Conservation (phyloP, 352 stramenopile genomes). For the Nothophytophthora sp. region DNA sequence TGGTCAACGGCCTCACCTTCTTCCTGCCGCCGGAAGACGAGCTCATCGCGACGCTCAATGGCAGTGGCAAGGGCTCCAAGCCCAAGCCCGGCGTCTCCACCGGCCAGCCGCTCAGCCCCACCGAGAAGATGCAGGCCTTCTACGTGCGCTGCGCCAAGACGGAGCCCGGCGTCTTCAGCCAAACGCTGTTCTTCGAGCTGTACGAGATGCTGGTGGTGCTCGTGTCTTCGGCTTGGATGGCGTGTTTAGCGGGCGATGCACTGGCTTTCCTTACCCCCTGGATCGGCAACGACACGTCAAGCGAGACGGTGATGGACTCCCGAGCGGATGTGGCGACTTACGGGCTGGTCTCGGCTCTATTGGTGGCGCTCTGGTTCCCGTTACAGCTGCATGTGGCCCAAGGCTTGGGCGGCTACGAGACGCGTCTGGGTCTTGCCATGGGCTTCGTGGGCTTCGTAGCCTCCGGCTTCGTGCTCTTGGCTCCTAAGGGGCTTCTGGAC, state of each 20-base stretch:
- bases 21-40: constrained; percentile 76
- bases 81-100: constrained; percentile 1
- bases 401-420: constrained; percentile 56
- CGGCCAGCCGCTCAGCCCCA: constrained; percentile 40
- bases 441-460: constrained; percentile 58
- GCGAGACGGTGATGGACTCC: constrained; percentile 5
- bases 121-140: constrained; percentile 73
- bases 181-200: constrained; percentile 83
- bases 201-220: constrained; percentile 84
- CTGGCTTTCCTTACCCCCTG: constrained; percentile 37
- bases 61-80: constrained; percentile 29
- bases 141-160: constrained; percentile 75
- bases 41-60: constrained; percentile 73
- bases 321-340: constrained; percentile 66
- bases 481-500: constrained; percentile 59
- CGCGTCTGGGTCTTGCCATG: constrained; percentile 52
- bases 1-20: constrained; percentile 71
- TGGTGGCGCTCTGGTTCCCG: constrained; percentile 75
- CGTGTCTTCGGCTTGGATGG: constrained; percentile 50
- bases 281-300: constrained; percentile 1
- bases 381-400: constrained; percentile 76
- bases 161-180: constrained; percentile 57
- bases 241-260: constrained; percentile 44
- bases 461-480: constrained; percentile 61
- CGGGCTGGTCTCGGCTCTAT: constrained; percentile 57